These are phyloP conservation scores for Saussurea involucrata DNA, from an alignment of 129 eudicot species.

Conservation along the genomic window DNA sequence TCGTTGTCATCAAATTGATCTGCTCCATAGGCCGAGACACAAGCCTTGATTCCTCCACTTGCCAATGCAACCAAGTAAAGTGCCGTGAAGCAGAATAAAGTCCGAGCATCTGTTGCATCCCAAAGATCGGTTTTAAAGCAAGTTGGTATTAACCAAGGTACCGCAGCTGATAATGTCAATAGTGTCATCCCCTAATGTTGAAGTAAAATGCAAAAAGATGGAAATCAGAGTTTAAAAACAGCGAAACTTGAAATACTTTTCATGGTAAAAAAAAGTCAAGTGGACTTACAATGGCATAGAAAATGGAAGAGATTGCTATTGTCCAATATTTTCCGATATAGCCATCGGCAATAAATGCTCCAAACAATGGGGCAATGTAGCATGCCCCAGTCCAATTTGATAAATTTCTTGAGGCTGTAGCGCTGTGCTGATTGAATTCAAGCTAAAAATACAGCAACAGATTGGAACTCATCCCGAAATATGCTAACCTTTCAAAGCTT, in stretches of 20 bases:
- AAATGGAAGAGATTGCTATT: constrained; percentile 28
- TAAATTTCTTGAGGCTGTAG: constrained; percentile 28
- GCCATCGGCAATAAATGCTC: constrained; percentile 42
- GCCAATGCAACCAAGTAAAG: constrained; percentile 35
- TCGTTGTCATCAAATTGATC: constrained; percentile 33
- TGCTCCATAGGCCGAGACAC: constrained; percentile 30
- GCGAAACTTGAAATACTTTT: background rate
- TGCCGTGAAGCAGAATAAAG: constrained; percentile 14
- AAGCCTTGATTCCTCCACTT: constrained; percentile 39
- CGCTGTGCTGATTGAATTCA: constrained; percentile 30
- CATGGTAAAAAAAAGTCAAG: background rate
- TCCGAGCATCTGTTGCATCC: constrained; percentile 4
- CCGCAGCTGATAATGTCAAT: constrained; percentile 27
- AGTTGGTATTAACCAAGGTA: constrained; percentile 3
- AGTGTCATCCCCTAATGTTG: constrained; percentile 31
- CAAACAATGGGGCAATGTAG: constrained; percentile 27
- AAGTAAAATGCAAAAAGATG: background rate
- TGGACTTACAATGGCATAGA: constrained; percentile 35
- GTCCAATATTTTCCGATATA: constrained; percentile 40
- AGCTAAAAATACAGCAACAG: constrained; percentile 25
- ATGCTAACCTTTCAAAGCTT: constrained; percentile 34
- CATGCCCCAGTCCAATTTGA: constrained; percentile 37
- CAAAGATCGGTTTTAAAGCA: constrained; percentile 8
- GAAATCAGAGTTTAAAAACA: background rate
- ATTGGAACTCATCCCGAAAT: constrained; percentile 31